These are phyloP conservation scores for Phaeosphaeria sp. DNA, from an alignment of 2,329 filamentous ascomycete genomes.

Conservation along the genomic window DNA sequence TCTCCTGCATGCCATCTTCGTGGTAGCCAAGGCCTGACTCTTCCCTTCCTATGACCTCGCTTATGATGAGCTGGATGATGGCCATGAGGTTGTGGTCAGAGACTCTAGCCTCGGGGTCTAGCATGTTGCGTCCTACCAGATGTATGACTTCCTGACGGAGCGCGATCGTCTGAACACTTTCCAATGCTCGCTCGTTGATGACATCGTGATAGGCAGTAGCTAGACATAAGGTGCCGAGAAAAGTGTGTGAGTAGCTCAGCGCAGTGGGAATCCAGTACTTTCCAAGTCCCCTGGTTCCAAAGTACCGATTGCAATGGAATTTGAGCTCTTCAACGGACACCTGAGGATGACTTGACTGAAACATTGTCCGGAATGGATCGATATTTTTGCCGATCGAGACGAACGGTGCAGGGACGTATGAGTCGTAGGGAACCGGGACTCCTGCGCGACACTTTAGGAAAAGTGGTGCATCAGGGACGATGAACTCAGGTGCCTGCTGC, in stretches of 20 bases:
- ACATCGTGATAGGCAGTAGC: constrained; percentile 45
- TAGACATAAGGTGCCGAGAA: constrained; percentile 47
- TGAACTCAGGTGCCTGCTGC: constrained; percentile 13
- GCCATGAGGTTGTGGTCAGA: constrained; percentile 47
- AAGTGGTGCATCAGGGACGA: constrained; percentile 29
- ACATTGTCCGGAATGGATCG: constrained; percentile 47
- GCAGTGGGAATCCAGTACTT: constrained; percentile 44
- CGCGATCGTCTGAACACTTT: constrained; percentile 40
- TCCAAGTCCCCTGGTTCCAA: constrained; percentile 44
- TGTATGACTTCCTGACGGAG: constrained; percentile 46
- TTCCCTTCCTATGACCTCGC: constrained; percentile 40
- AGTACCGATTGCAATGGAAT: constrained; percentile 41
- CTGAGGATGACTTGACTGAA: constrained; percentile 32
- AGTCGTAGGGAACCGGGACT: constrained; percentile 29
- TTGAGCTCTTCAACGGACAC: constrained; percentile 45
- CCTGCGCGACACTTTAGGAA: constrained; percentile 21
- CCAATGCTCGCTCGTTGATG: constrained; percentile 23
- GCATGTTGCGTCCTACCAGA: constrained; percentile 35
- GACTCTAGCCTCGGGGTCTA: constrained; percentile 25
- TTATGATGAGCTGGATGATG: constrained; percentile 44
- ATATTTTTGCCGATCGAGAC: constrained; percentile 38
- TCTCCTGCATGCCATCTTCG: constrained; percentile 36
- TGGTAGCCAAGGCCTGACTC: constrained; percentile 30
- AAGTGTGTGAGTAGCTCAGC: constrained; percentile 41
- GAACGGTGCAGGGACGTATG: constrained; percentile 18